Percentiles rank a stretch among this genome's conserved stretches.
These are phyloP conservation scores for Hirsutella thompsonii DNA, from an alignment of 2,329 filamentous ascomycete genomes.

Conservation along the genomic window DNA sequence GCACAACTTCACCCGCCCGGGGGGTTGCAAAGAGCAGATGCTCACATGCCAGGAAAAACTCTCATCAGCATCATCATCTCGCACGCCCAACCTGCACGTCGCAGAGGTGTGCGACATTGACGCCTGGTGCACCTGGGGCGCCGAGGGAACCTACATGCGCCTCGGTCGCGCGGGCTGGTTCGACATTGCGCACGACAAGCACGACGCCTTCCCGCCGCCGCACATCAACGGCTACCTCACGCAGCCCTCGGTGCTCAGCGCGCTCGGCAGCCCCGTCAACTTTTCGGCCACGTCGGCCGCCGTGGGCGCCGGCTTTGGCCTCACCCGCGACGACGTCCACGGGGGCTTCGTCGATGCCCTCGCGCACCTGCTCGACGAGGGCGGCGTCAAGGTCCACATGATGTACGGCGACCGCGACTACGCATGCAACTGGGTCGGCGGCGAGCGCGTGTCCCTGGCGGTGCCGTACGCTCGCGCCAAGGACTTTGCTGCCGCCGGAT, in stretches of 20 bases:
- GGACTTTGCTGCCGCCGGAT: conserved; percentile 47
- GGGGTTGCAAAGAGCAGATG: conserved; percentile 42
- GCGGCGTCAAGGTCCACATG: conserved; percentile 57
- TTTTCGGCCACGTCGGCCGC: conserved; percentile 33
- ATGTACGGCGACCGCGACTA: conserved; percentile 55
- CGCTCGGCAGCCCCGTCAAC: conserved; percentile 49
- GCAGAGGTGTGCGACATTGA: neutral
- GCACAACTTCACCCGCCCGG: conserved; percentile 10
- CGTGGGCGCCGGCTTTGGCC: conserved; percentile 39
- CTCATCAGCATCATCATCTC: conserved; percentile 9
- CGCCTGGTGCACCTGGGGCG: neutral
- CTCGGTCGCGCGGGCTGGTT: conserved; percentile 30
- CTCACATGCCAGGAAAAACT: conserved; percentile 34
- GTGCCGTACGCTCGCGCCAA: conserved; percentile 35
- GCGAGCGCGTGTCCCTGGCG: conserved; percentile 53
- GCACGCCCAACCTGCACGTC: neutral
- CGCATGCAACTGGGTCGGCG: conserved; percentile 55
- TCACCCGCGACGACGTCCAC: conserved; percentile 41
- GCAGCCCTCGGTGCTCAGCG: conserved; percentile 37
- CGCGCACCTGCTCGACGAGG: conserved; percentile 44
- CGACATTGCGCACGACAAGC: conserved; percentile 40
- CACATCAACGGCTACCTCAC: conserved; percentile 37
- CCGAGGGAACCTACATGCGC: neutral
- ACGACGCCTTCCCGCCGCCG: conserved; percentile 43
- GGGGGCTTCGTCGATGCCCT: conserved; percentile 35